These are phyloP conservation scores for Taphrina wiesneri DNA, from an alignment of 1,139 yeast genomes.

Conservation along the genomic window DNA sequence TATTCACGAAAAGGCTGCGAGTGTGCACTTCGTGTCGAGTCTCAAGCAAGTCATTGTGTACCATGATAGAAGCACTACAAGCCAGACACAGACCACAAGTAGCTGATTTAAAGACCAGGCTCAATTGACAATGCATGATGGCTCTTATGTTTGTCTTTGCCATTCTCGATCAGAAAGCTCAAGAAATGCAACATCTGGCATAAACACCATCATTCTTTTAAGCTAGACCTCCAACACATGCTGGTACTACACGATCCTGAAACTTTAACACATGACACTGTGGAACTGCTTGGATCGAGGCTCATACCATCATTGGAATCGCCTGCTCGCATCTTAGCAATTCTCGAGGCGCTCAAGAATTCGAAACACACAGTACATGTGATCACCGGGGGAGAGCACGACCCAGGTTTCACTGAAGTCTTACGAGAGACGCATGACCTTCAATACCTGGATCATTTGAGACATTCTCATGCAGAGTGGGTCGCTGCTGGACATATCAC, in stretches of 20 bases:
- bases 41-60: no score
- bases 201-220: background rate
- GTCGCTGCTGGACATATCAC: background rate
- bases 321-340: background rate
- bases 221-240: background rate
- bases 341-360: background rate
- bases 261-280: background rate
- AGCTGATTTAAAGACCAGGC: no score
- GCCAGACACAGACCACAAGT: no score
- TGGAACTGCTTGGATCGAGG: background rate
- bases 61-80: no score
- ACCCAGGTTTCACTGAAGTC: background rate
- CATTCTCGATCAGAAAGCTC: no score
- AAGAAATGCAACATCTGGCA: background rate
- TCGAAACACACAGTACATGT: background rate
- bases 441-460: background rate
- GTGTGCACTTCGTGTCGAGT: no score
- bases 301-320: slow-evolving; percentile 1
- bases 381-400: background rate
- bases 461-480: background rate
- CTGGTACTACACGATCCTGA: slow-evolving; percentile 5
- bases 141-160: no score
- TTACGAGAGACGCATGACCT: background rate
- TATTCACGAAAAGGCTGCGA: no score
- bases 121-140: no score